Base-by-base conservation (phyloP, 139 green algal species). In the Haematococcus sp. region DNA sequence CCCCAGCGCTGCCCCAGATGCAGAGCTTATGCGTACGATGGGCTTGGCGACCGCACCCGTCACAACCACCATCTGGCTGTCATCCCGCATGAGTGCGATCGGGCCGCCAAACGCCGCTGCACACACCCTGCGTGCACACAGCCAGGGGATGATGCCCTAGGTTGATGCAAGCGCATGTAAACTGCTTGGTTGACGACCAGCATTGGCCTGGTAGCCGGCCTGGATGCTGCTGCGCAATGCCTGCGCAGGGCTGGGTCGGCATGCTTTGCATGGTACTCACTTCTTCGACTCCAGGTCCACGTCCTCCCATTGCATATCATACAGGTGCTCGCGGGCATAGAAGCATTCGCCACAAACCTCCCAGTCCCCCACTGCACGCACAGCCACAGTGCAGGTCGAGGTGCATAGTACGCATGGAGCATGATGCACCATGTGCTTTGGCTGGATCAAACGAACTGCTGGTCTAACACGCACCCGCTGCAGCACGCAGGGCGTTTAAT, bases 41-140 rank as follows among this genome's bases (percentile, higher is more conserved):
- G 91, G 89, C 54, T 78, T 66, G 33, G 61, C 25, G 58, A 72
- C 71, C 19, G 49, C 75, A 11, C 70, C 55, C 7, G 60, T 71
- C 17, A 95, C 70, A 13, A 93, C 70, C 43, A 97, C 80, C 22
- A 95, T 82, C 32, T 61, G 65, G 92, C 90, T 67, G 35, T 97
- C 91, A 76, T 98, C 94, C 0, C 93, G 80, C 15, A 94, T 76
- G 20, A 83, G 78, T 0, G 93, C 94, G 19, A 98, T 86, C 15
- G 93, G 93, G 7, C 94, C 94, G 9, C 90, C 94, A 76, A 84
- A 94, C 0, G 76, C 70, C 0, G 84, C 83, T 17, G 55, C 81
- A 32, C 80, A 75, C 33, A 93, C 64, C 46, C 87, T 90, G 79
- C 49, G 67, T 31, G 55, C 19, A 25, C 63, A n/a, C 35, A 15